Percentiles rank a stretch among this genome's conserved stretches.
phyloP scores from a whole-genome alignment of 352 stramenopile genomes.

The Phytophthora pistaciae region DNA sequence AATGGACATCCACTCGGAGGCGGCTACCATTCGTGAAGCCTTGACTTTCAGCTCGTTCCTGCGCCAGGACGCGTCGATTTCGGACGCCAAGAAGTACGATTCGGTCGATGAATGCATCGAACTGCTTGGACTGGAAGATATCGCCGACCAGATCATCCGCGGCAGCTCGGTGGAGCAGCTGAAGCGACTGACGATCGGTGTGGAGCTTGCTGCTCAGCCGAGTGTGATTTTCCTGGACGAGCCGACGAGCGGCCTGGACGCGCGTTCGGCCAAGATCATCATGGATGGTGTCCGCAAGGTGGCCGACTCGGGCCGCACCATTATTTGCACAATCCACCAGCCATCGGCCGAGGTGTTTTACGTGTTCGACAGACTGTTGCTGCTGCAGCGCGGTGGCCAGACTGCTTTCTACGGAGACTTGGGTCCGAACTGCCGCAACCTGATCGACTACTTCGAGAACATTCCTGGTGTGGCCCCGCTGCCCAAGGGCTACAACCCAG shows the following conservation, averaged over 20 bases:
- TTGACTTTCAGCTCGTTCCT: conserved; percentile 87
- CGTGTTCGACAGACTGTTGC: conserved; percentile 80
- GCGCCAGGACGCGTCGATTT: conserved; percentile 38
- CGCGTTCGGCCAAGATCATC: conserved; percentile 14
- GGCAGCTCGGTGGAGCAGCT: conserved; percentile 32
- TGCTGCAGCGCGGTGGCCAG: conserved; percentile 57
- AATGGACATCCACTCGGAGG: conserved; percentile 90
- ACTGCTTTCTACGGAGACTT: conserved; percentile 30
- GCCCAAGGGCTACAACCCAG: conserved; percentile 50
- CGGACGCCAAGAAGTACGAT: conserved; percentile 34
- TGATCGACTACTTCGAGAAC: conserved; percentile 27
- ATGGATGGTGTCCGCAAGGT: conserved; percentile 31
- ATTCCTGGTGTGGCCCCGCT: conserved; percentile 46
- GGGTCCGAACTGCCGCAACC: conserved; percentile 29
- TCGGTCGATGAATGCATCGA: conserved; percentile 31
- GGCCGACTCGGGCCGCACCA: conserved; percentile 11
- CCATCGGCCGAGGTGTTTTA: conserved; percentile 83
- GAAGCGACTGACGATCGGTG: conserved; percentile 56
- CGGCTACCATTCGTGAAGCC: conserved; percentile 61
- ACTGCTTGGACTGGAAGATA: conserved; percentile 28
- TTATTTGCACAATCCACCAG: conserved; percentile 93
- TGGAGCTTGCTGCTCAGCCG: conserved; percentile 64
- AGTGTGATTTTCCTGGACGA: conserved; percentile 30
- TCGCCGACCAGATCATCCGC: conserved; percentile 42
- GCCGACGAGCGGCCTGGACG: conserved; percentile 16